Percentiles rank a stretch among this genome's conserved stretches.
Evolutionary conservation across 163 green algal genomes (phyloP).

Genomic region (Scenedesmus sp.): DNA sequence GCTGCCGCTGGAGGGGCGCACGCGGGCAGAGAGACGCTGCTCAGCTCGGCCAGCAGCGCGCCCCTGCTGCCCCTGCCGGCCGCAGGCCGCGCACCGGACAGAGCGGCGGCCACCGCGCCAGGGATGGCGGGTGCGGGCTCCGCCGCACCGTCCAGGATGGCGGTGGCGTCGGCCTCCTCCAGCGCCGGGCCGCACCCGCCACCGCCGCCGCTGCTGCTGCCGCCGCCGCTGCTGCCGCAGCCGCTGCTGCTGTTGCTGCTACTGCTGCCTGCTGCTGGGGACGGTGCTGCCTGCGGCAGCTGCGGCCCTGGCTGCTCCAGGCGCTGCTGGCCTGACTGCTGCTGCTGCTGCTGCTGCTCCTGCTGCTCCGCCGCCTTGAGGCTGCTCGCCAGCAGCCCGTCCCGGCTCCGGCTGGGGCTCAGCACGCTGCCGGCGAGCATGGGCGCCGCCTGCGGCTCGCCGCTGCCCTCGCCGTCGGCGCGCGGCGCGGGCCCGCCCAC

Average conservation of each 20-base stretch:
- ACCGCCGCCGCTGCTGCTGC: neutral
- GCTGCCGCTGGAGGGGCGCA: neutral
- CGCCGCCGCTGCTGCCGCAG: neutral
- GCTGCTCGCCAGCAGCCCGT: constrained; percentile 14
- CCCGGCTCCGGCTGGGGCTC: constrained; percentile 2
- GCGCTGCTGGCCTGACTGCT: neutral
- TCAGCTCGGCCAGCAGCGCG: neutral
- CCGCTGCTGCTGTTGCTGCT: neutral
- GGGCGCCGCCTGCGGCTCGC: neutral
- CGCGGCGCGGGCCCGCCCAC: neutral
- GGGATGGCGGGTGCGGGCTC: neutral
- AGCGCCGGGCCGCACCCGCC: no score
- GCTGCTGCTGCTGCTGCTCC: neutral
- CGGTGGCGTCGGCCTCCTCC: neutral
- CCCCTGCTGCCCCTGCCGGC: neutral
- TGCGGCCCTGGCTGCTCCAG: no score
- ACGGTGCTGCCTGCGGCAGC: neutral
- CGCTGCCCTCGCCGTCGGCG: neutral
- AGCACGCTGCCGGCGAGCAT: constrained; percentile 2
- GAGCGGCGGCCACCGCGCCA: neutral
- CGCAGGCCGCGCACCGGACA: neutral
- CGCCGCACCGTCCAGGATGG: neutral
- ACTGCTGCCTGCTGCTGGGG: neutral
- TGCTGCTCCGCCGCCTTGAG: neutral
- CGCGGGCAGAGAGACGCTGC: neutral